Conservation (phyloP, 2,329 filamentous ascomycete genomes). For the Pyricularia sp. region DNA sequence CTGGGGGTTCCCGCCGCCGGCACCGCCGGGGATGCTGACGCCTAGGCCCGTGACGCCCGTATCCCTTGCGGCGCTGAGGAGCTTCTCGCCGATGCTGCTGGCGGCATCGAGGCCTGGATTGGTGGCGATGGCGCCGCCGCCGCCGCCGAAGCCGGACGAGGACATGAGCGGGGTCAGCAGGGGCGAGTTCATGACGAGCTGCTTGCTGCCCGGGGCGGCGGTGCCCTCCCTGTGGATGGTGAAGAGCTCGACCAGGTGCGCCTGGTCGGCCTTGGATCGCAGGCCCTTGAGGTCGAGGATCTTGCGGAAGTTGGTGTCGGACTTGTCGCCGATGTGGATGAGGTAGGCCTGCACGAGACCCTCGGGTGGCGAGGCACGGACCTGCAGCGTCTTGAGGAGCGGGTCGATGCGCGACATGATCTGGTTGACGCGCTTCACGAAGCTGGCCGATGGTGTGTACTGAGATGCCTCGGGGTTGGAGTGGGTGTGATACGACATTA, state of each 20-base stretch:
- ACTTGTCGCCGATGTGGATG: slow-evolving; percentile 89
- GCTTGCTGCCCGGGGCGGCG: slow-evolving; percentile 33
- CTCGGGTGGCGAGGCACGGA: slow-evolving; percentile 80
- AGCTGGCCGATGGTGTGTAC: slow-evolving; percentile 39
- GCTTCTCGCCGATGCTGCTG: slow-evolving; percentile 58
- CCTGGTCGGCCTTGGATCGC: slow-evolving; percentile 61
- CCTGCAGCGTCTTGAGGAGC: slow-evolving; percentile 90
- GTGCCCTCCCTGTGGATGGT: slow-evolving; percentile 63
- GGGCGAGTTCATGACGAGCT: slow-evolving; percentile 56
- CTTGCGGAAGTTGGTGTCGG: slow-evolving; percentile 90
- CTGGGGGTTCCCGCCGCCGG: slow-evolving; percentile 29
- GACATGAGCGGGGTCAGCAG: slow-evolving; percentile 55
- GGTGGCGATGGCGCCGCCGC: slow-evolving; percentile 6
- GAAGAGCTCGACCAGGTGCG: slow-evolving; percentile 77
- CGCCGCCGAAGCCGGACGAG: slow-evolving; percentile 23
- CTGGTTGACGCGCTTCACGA: slow-evolving; percentile 73
- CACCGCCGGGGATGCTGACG: slow-evolving; percentile 60
- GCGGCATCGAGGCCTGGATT: slow-evolving; percentile 6
- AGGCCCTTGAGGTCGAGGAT: slow-evolving; percentile 93
- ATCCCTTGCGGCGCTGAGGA: slow-evolving; percentile 79
- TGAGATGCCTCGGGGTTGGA: slow-evolving; percentile 14
- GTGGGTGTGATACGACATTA: slow-evolving; percentile 51
- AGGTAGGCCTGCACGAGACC: slow-evolving; percentile 94
- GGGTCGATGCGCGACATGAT: slow-evolving; percentile 81
- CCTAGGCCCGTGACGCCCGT: slow-evolving; percentile 63